These are phyloP conservation scores for Boletus subcaerulescens DNA, from an alignment of 768 basidiomycete genomes.

Conservation along the genomic window DNA sequence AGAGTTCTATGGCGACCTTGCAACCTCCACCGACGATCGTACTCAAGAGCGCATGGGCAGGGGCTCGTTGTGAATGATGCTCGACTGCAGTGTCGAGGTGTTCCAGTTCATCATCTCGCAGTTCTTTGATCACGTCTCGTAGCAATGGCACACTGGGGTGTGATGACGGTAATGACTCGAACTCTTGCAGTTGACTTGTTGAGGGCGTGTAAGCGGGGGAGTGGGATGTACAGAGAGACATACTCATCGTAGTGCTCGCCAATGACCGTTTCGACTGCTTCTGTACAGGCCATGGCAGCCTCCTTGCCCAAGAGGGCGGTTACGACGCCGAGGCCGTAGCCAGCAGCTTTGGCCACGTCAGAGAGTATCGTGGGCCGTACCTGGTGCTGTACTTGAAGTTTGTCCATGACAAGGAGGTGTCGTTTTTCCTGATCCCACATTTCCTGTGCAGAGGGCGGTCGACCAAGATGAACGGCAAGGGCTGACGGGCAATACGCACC, in stretches of 20 bases:
- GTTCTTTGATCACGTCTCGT: constrained; percentile 70
- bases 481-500: constrained; percentile 39
- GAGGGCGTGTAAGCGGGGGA: constrained; percentile 4
- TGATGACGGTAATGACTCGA: constrained; percentile 57
- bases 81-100: constrained; percentile 91
- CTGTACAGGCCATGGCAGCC: constrained; percentile 97
- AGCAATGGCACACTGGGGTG: constrained; percentile 81
- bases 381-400: constrained; percentile 76
- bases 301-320: constrained; percentile 90
- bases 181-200: constrained; percentile 74
- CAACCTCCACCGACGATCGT: constrained; percentile 83
- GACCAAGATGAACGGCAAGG: not conserved
- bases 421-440: constrained; percentile 99
- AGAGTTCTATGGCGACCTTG: constrained; percentile 85
- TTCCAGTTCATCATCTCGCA: constrained; percentile 93
- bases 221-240: constrained; percentile 31
- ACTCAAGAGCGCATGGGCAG: constrained; percentile 87
- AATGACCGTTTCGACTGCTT: constrained; percentile 96
- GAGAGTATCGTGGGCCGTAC: constrained; percentile 82
- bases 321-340: constrained; percentile 79
- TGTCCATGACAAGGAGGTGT: constrained; percentile 84
- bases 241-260: constrained; percentile 99
- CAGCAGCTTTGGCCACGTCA: constrained; percentile 82
- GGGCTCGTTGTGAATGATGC: constrained; percentile 83
- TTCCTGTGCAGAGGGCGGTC: constrained; percentile 49